Base-by-base conservation (phyloP, 1,284 basidiomycete species). In the Stereum hirsutum region DNA sequence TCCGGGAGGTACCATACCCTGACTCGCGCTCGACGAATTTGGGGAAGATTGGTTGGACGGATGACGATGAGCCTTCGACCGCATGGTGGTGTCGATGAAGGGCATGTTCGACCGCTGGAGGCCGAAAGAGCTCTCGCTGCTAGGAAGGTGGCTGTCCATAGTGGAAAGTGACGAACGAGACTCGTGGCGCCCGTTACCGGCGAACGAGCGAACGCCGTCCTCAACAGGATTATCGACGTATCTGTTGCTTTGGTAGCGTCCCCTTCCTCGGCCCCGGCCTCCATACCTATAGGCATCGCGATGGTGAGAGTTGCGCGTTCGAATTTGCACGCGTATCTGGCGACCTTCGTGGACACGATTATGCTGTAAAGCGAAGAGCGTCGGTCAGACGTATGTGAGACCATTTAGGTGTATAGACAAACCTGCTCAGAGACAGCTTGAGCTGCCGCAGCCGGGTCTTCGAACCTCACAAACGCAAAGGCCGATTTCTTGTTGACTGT, bases 401-500 rank as follows among this genome's bases (percentile, higher is more conserved):
- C 34, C 39, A 30, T 12, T n/a, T 20, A 10, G 46, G 15, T 20
- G 14, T 21, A 6, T 17, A 27, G 7, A 53, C 58, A 37, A 43
- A 83, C 84, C 69, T 86, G 77, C 57, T 72, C 72, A 26, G 59
- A 57, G 14, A 87, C 70, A 3, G 84, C 84, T 41, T 68, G 73
- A 19, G 67, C 65, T 24, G 82, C 72, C 20, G 75, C 66, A 6
- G 80, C 75, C 4, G 67, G 66, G 45, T 76, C 74, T 44, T 74
- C 63, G 53, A 78, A 88, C 54, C 72, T 81, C 41, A 88, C 72
- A 52, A 88, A 87, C 2, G 85, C 85, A 54, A 86, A 88, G 2
- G 76, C 80, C 15, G 76, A 70, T 49, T 70, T 70, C 46, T 75
- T 75, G 50, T 72, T 74, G 20, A 61, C 81, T 84, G 49, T 6